These are phyloP conservation scores for Casaregolazyma suthepensis DNA, from an alignment of 1,139 yeast species.

Conservation along the genomic window DNA sequence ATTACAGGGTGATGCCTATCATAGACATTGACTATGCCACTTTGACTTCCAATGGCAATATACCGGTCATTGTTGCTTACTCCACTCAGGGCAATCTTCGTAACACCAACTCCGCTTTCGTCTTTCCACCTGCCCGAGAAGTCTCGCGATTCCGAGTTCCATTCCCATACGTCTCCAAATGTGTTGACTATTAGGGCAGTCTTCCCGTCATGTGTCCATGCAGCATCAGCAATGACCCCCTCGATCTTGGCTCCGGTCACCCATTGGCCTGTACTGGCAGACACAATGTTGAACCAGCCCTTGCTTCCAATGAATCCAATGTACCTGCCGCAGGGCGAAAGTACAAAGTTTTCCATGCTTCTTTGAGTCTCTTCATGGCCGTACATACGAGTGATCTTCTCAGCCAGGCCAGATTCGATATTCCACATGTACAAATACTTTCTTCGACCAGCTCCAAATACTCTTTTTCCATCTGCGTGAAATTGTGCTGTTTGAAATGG, in stretches of 20 bases:
- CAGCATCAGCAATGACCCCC: slow-evolving; percentile 75
- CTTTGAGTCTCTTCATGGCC: slow-evolving; percentile 84
- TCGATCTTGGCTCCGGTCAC: slow-evolving; percentile 80
- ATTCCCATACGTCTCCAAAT: slow-evolving; percentile 92
- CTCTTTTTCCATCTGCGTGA: slow-evolving; percentile 47
- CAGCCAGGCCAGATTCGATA: slow-evolving; percentile 64
- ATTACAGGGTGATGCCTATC: slow-evolving; percentile 44
- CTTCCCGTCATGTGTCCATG: slow-evolving; percentile 53
- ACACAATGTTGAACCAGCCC: slow-evolving; percentile 85
- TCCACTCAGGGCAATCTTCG: slow-evolving; percentile 78
- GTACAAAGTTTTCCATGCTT: slow-evolving; percentile 70
- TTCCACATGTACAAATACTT: slow-evolving; percentile 92
- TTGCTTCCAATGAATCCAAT: slow-evolving; percentile 75
- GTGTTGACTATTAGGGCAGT: slow-evolving; percentile 57
- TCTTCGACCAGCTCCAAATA: slow-evolving; percentile 88
- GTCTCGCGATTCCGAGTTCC: slow-evolving; percentile 46
- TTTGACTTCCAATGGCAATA: slow-evolving; percentile 83
- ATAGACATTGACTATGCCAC: slow-evolving; percentile 86
- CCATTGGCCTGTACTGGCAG: slow-evolving; percentile 79
- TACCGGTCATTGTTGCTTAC: slow-evolving; percentile 52
- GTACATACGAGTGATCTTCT: slow-evolving; percentile 80
- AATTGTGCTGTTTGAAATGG: slow-evolving; percentile 77
- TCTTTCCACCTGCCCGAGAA: slow-evolving; percentile 75
- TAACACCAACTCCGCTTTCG: slow-evolving; percentile 78
- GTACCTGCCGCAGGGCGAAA: slow-evolving; percentile 63